Conservation (phyloP, 768 basidiomycete species). For the Suillus clintonianus region DNA sequence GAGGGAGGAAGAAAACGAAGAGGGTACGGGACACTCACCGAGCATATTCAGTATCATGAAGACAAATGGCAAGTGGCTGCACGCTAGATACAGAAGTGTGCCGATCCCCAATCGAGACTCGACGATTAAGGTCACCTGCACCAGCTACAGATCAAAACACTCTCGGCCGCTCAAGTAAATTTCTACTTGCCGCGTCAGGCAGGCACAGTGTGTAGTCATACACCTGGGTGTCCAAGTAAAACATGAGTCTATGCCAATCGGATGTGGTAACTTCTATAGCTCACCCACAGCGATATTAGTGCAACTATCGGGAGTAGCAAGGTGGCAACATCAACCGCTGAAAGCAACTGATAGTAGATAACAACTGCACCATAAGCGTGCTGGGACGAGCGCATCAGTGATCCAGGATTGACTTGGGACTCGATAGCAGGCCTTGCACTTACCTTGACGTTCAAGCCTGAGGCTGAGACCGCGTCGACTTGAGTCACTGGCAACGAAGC, state of each 20-base stretch:
- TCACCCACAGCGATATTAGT: not conserved
- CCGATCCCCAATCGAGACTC: slow-evolving; percentile 27
- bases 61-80: not conserved
- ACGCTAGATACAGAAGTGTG: not conserved
- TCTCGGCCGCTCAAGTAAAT: not conserved
- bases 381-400: not conserved
- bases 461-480: no score
- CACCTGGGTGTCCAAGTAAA: not conserved
- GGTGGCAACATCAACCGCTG: not conserved
- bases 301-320: not conserved
- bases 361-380: not conserved
- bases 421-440: not conserved
- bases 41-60: not conserved
- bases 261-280: not conserved
- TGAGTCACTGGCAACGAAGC: not conserved
- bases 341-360: not conserved
- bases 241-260: not conserved
- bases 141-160: not conserved
- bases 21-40: not conserved
- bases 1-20: not conserved
- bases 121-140: slow-evolving; percentile 34
- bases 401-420: not conserved
- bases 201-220: not conserved
- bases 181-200: not conserved
- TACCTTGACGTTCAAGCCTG: not conserved